Conservation (phyloP, 2,329 filamentous ascomycete genomes). For the Fusarium scirpi region DNA sequence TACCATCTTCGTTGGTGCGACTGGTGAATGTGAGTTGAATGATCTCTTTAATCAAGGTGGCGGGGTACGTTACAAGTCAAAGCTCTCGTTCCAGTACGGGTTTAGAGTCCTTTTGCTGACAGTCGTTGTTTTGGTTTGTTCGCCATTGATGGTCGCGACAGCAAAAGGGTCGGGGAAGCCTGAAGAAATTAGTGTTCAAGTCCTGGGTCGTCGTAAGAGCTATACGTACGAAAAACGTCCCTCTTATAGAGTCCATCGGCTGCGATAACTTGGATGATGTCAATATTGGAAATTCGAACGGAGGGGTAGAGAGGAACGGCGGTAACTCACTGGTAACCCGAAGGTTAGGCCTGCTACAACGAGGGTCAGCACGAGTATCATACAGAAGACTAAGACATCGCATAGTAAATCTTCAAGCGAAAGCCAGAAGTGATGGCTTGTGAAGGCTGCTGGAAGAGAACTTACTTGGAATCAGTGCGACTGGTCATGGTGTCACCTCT, state of each 20-base stretch:
- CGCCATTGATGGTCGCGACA: slow-evolving; percentile 95
- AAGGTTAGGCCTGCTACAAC: slow-evolving; percentile 81
- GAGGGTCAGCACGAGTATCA: slow-evolving; percentile 48
- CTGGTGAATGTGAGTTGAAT: slow-evolving; percentile 60
- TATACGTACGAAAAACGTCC: slow-evolving; percentile 93
- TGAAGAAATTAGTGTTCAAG: slow-evolving; percentile 57
- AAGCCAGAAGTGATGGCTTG: slow-evolving; percentile 27
- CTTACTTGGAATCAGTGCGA: slow-evolving; percentile 55
- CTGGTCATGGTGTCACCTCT: slow-evolving; percentile 50
- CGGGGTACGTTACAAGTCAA: slow-evolving; percentile 84
- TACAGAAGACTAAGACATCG: slow-evolving; percentile 4
- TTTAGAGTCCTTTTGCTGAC: slow-evolving; percentile 98
- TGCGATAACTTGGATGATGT: slow-evolving; percentile 82
- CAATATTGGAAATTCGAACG: slow-evolving; percentile 48
- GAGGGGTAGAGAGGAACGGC: slow-evolving; percentile 37
- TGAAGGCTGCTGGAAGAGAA: slow-evolving; percentile 25
- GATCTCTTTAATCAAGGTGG: slow-evolving; percentile 19
- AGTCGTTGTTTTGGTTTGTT: slow-evolving; percentile 97
- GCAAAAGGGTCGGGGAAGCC: slow-evolving; percentile 98
- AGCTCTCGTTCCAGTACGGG: slow-evolving; percentile 99
- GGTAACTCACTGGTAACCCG: slow-evolving; percentile 85
- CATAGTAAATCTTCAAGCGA: background rate
- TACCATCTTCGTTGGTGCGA: slow-evolving; percentile 92
- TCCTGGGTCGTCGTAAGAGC: background rate
- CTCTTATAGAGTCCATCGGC: slow-evolving; percentile 98